phyloP scores from a whole-genome alignment of 2,329 filamentous ascomycete genomes.

The Trichoderma sp. region DNA sequence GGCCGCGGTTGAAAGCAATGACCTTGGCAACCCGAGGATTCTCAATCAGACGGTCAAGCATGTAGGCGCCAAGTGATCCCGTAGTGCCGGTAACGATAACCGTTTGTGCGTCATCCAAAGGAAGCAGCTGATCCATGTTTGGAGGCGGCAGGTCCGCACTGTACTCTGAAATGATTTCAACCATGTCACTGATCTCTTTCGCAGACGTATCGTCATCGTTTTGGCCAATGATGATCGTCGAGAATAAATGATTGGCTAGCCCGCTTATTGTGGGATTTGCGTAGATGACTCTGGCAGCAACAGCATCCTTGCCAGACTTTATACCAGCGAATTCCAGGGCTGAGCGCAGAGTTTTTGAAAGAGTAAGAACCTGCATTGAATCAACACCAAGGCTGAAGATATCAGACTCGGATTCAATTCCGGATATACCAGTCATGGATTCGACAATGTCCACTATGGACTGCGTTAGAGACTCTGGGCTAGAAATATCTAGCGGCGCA shows the following conservation, averaged over 20 bases:
- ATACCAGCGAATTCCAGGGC: constrained; percentile 27
- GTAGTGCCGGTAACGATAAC: constrained; percentile 85
- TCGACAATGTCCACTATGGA: constrained; percentile 29
- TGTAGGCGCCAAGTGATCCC: constrained; percentile 81
- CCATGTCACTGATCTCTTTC: constrained; percentile 15
- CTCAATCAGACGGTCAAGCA: constrained; percentile 47
- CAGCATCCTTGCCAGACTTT: constrained; percentile 1
- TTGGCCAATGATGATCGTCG: constrained; percentile 13
- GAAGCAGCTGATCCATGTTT: constrained; percentile 27
- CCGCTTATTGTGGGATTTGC: constrained; percentile 32
- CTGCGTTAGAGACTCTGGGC: constrained; percentile 26
- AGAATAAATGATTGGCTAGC: constrained; percentile 28
- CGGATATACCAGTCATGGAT: constrained; percentile 22
- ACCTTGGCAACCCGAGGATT: constrained; percentile 28
- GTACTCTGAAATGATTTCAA: constrained; percentile 33
- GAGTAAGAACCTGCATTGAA: constrained; percentile 41
- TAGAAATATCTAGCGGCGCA: constrained; percentile 27
- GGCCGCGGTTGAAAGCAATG: constrained; percentile 33
- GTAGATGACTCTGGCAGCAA: constrained; percentile 34
- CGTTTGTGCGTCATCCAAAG: constrained; percentile 45
- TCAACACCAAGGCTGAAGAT: constrained; percentile 44
- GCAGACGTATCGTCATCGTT: background rate
- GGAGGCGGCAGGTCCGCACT: constrained; percentile 30
- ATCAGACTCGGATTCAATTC: constrained; percentile 33
- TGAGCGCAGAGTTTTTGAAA: constrained; percentile 26